A percentile compares a stretch with the other conserved stretches of the same genome.
Evolutionary conservation across 441 rosid genomes (phyloP).

Genomic region (Pelargonium citronellum): DNA sequence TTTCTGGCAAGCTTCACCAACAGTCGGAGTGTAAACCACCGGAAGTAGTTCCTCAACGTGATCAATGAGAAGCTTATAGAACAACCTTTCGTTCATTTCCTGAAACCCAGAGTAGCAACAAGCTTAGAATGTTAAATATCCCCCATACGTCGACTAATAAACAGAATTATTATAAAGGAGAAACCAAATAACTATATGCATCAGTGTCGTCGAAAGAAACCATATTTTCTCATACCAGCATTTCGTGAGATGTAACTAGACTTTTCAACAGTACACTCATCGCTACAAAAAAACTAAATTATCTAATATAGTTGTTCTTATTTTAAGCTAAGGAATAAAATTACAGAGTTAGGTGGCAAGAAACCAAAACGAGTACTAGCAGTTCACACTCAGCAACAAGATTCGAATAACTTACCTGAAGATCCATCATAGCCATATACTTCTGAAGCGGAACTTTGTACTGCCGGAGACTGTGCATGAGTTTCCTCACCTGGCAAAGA

Average conservation of each 20-base stretch:
- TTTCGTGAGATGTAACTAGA: no score
- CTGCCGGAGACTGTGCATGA: slow-evolving; percentile 78
- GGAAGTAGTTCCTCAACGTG: slow-evolving; percentile 94
- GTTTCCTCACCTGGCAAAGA: slow-evolving; percentile 55
- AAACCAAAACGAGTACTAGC: not conserved
- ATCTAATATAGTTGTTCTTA: not conserved
- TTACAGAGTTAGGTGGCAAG: not conserved
- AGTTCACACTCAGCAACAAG: not conserved
- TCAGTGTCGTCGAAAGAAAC: not conserved
- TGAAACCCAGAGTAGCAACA: slow-evolving; percentile 25
- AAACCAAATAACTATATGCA: not conserved
- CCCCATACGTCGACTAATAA: no score
- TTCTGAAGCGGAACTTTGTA: slow-evolving; percentile 85
- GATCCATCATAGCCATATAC: slow-evolving; percentile 90
- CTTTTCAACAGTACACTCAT: no score
- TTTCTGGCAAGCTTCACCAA: slow-evolving; percentile 97
- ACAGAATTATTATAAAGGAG: no score
- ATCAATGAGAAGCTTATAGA: slow-evolving; percentile 85
- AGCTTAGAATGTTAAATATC: not conserved
- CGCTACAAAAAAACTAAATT: not conserved
- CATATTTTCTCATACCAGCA: not conserved
- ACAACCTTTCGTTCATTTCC: slow-evolving; percentile 89
- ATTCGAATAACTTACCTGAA: slow-evolving; percentile 46
- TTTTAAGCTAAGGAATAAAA: not conserved
- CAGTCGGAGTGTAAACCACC: slow-evolving; percentile 93